These are phyloP conservation scores for Tulasnella sp. DNA, from an alignment of 768 basidiomycete species.

Conservation along the genomic window DNA sequence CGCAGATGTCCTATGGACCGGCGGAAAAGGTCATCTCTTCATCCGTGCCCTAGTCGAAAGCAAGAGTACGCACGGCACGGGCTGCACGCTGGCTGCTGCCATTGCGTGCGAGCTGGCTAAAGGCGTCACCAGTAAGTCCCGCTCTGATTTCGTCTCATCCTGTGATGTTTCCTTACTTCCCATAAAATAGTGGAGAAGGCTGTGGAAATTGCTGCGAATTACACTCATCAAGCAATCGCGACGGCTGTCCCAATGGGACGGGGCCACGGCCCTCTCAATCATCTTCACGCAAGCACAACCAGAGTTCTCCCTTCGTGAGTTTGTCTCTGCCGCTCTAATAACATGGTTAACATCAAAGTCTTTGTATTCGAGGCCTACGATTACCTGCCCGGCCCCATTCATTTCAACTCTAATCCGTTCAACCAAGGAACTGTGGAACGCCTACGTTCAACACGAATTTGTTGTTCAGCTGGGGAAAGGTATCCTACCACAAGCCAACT, in stretches of 20 bases:
- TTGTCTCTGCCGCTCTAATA: neutral
- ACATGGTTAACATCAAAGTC: neutral
- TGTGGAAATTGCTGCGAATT: conserved; percentile 56
- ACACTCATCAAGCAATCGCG: conserved; percentile 70
- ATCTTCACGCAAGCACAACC: conserved; percentile 58
- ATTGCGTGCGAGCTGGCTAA: conserved; percentile 63
- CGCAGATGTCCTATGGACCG: conserved; percentile 12
- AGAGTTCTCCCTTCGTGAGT: conserved; percentile 57
- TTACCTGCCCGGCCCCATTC: conserved; percentile 63
- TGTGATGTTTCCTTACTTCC: neutral
- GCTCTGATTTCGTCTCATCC: too few relatives aligned
- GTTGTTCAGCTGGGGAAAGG: conserved; percentile 72
- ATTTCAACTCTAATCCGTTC: conserved; percentile 59
- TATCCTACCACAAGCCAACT: conserved; percentile 59
- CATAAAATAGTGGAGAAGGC: conserved; percentile 54
- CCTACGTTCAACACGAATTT: conserved; percentile 81
- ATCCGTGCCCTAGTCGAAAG: conserved; percentile 61
- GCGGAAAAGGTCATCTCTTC: conserved; percentile 44
- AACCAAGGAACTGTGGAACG: conserved; percentile 57
- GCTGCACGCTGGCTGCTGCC: conserved; percentile 85
- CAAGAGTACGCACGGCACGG: conserved; percentile 83
- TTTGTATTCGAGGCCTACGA: conserved; percentile 49
- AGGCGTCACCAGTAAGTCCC: conserved; percentile 45
- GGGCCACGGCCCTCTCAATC: conserved; percentile 84
- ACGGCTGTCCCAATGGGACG: conserved; percentile 63